Percentiles rank a stretch among this genome's conserved stretches.
phyloP scores from a whole-genome alignment of 2,329 filamentous ascomycete genomes.

The Aulographum hederae region DNA sequence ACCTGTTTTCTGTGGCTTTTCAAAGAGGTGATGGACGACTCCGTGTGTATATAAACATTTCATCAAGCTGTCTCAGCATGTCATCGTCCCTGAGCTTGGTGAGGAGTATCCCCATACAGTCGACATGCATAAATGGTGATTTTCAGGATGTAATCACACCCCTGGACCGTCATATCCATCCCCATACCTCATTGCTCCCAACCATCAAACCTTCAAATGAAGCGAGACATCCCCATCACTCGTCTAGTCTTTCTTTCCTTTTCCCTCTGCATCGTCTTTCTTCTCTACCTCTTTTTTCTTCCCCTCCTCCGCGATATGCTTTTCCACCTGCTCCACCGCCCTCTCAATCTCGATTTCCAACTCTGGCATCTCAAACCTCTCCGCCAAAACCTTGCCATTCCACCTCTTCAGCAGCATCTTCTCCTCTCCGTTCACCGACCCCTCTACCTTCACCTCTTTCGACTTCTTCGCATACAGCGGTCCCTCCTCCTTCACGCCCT shows the following conservation, averaged over 20 bases:
- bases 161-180: no score
- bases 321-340: constrained; percentile 31
- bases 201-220: no score
- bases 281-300: constrained; percentile 6
- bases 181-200: no score
- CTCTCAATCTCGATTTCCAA: constrained; percentile 36
- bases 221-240: no score
- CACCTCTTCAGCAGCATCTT: constrained; percentile 30
- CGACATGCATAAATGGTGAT: no score
- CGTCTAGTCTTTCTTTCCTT: constrained; percentile 1
- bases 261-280: constrained; percentile 3
- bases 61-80: no score
- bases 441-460: background rate
- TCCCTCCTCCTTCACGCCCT: constrained; percentile 1
- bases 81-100: no score
- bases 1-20: no score
- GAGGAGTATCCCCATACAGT: no score
- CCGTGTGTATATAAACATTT: no score
- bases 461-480: background rate
- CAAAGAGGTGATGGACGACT: no score
- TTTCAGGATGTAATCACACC: no score
- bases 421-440: constrained; percentile 22
- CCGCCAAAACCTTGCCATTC: constrained; percentile 32
- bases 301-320: constrained; percentile 18
- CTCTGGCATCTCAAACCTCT: constrained; percentile 27